Conservation (phyloP, 371 early-diverging fungal genomes). For the Mucor sp. region DNA sequence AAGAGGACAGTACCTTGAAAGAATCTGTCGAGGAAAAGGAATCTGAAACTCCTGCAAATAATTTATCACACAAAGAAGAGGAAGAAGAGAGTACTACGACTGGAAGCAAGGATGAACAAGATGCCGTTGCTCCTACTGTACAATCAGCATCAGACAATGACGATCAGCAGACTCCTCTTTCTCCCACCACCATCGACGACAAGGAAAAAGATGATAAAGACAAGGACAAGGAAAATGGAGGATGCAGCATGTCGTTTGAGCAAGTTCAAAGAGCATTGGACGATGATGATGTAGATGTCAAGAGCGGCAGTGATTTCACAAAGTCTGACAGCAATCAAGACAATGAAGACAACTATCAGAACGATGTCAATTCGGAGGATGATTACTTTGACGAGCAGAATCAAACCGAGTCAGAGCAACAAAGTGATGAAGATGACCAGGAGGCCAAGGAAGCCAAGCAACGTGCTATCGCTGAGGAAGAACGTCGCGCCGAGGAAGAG, state of each 20-base stretch:
- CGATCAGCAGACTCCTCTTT: neutral
- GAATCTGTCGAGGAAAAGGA: neutral
- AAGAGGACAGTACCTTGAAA: neutral
- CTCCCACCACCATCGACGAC: neutral
- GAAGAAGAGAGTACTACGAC: neutral
- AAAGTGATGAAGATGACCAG: neutral
- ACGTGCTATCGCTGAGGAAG: neutral
- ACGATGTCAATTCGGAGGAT: neutral
- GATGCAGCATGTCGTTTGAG: slow-evolving; percentile 9
- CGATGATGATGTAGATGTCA: neutral
- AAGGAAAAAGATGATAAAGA: neutral
- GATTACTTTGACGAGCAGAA: neutral
- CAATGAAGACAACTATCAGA: neutral
- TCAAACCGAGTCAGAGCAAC: neutral
- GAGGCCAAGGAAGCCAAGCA: neutral
- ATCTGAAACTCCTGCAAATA: neutral
- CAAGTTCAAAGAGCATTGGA: neutral
- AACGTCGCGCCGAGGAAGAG: neutral
- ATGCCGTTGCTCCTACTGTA: neutral
- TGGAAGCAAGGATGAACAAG: neutral
- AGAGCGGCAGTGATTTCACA: neutral
- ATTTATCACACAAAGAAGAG: neutral
- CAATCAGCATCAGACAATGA: neutral
- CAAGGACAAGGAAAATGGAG: neutral
- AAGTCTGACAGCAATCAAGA: neutral